These are phyloP conservation scores for Phytophthora syringae DNA, from an alignment of 352 stramenopile species.

Conservation along the genomic window DNA sequence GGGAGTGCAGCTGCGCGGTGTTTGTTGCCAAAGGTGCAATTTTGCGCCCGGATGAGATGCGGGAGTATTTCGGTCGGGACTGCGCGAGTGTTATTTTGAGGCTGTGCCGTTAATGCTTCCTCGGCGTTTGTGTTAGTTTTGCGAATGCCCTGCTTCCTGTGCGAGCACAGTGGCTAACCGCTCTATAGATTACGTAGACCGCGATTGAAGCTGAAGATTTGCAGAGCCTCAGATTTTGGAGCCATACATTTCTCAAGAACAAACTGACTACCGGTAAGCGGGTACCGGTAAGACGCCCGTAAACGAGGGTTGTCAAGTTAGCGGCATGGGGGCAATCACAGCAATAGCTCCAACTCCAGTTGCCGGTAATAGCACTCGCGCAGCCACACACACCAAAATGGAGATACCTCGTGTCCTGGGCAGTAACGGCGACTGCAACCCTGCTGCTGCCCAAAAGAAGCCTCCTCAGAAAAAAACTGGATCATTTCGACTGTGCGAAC, in stretches of 20 bases:
- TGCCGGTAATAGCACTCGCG: conserved; percentile 4
- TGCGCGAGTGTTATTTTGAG: conserved; percentile 45
- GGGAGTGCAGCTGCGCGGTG: conserved; percentile 24
- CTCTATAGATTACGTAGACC: conserved; percentile 30
- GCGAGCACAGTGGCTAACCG: conserved; percentile 25
- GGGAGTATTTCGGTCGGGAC: conserved; percentile 40
- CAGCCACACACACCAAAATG: conserved; percentile 1
- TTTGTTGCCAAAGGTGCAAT: conserved; percentile 15
- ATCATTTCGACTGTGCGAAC: neutral
- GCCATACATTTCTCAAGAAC: conserved; percentile 23
- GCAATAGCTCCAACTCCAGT: conserved; percentile 16
- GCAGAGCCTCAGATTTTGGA: conserved; percentile 8
- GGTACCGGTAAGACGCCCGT: conserved; percentile 29
- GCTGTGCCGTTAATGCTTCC: conserved; percentile 33
- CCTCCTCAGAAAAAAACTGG: neutral
- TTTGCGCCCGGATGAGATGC: conserved; percentile 25
- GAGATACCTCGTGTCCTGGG: neutral
- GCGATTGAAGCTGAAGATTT: conserved; percentile 16
- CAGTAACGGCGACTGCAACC: neutral
- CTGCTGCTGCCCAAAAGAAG: neutral
- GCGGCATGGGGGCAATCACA: conserved; percentile 9
- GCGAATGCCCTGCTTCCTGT: conserved; percentile 17
- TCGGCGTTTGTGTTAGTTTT: conserved; percentile 20
- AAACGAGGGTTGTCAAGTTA: conserved; percentile 10
- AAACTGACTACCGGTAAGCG: conserved; percentile 10